Evolutionary conservation across 2,329 filamentous ascomycete genomes (phyloP).

Genomic region (Fusarium tupiense): DNA sequence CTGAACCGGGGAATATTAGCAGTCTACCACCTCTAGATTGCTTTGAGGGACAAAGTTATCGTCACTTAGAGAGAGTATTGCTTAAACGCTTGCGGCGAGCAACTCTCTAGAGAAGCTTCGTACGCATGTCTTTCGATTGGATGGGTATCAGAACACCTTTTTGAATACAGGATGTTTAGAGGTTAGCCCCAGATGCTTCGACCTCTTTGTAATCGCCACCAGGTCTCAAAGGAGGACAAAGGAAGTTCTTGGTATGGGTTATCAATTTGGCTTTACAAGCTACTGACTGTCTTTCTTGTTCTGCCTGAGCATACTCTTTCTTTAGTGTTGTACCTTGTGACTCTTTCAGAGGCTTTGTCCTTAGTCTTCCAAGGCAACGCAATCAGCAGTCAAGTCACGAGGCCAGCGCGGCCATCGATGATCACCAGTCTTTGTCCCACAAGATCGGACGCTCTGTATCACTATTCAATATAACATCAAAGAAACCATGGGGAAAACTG

Average conservation of each 20-base stretch:
- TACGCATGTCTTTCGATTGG: background rate
- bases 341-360: background rate
- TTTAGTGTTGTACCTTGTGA: background rate
- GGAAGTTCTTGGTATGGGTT: background rate
- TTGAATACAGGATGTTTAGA: background rate
- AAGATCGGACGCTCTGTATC: background rate
- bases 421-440: background rate
- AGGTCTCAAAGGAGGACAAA: background rate
- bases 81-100: background rate
- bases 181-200: background rate
- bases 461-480: background rate
- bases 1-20: background rate
- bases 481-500: background rate
- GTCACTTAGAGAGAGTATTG: too few relatives aligned
- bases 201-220: background rate
- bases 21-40: background rate
- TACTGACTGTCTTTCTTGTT: background rate
- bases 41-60: background rate
- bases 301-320: background rate
- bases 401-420: background rate
- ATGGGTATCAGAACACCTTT: background rate
- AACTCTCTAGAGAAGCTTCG: too few relatives aligned
- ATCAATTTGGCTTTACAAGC: background rate
- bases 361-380: background rate
- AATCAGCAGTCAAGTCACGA: constrained; percentile 6